Conservation (phyloP, 1,284 basidiomycete genomes). For the Marasmius sp. region DNA sequence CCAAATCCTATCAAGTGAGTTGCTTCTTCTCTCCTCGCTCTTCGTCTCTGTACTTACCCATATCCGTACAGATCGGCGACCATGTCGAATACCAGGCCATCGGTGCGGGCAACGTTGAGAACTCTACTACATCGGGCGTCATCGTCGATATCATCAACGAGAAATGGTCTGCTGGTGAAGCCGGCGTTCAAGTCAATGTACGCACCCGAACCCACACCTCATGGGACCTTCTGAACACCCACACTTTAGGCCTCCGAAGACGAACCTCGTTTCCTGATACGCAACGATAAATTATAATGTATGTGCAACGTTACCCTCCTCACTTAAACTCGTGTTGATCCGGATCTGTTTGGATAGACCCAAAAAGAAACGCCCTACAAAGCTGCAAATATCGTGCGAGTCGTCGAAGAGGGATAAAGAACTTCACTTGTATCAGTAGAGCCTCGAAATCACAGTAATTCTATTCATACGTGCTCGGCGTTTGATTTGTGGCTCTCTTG, state of each 20-base stretch:
- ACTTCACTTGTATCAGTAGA: too few species aligned
- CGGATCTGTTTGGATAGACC: background rate
- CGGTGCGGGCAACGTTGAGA: slow-evolving; percentile 8
- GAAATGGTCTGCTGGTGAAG: slow-evolving; percentile 1
- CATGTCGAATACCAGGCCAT: slow-evolving; percentile 9
- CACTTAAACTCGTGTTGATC: background rate
- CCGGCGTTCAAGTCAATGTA: slow-evolving; percentile 3
- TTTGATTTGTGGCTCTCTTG: too few species aligned
- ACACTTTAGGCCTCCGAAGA: slow-evolving; percentile 5
- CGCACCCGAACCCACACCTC: background rate
- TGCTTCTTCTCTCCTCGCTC: too few species aligned
- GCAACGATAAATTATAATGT: slow-evolving; percentile 11
- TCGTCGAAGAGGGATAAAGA: background rate
- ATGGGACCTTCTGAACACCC: background rate
- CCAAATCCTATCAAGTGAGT: too few species aligned
- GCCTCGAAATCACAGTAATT: too few species aligned
- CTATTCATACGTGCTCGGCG: too few species aligned
- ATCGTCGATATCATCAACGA: background rate
- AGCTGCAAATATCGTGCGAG: slow-evolving; percentile 2
- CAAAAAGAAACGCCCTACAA: slow-evolving; percentile 7
- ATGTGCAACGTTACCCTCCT: too few species aligned
- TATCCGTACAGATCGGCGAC: slow-evolving; percentile 12
- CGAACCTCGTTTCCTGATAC: slow-evolving; percentile 9
- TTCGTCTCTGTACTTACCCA: too few species aligned
- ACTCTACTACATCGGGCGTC: slow-evolving; percentile 10